A percentile compares a stretch with the other conserved stretches of the same genome.
Conservation (phyloP, 176 grass and related monocot species). For the Olyra latifolia region DNA sequence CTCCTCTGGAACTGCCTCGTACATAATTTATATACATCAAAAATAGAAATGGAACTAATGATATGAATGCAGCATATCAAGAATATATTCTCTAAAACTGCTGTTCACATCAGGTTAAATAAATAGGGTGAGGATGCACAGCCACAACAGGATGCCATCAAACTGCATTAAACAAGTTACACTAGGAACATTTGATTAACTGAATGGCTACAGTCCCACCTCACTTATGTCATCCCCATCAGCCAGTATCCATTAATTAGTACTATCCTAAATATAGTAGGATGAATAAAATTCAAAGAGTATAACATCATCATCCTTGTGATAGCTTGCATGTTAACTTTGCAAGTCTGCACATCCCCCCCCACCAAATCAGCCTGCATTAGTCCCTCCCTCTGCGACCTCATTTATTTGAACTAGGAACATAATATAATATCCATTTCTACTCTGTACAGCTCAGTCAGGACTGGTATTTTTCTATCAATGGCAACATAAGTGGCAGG, state of each 20-base stretch:
- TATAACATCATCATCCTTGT: not conserved
- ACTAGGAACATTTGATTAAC: not conserved
- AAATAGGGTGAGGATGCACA: constrained; percentile 3
- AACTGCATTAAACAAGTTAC: not conserved
- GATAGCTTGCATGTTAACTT: constrained; percentile 11
- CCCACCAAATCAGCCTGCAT: not conserved
- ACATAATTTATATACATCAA: constrained; percentile 24
- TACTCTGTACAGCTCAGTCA: too few species aligned
- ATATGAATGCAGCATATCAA: constrained; percentile 10
- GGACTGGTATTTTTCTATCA: too few species aligned
- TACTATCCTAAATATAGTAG: constrained; percentile 8
- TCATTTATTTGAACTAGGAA: constrained; percentile 11
- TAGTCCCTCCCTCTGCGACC: not conserved
- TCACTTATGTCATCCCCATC: not conserved
- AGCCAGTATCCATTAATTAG: constrained; percentile 5
- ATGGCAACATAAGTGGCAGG: too few species aligned
- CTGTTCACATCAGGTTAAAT: not conserved
- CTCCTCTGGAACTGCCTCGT: constrained; percentile 55
- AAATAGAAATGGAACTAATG: not conserved
- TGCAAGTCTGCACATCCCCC: not conserved
- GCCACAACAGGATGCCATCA: constrained; percentile 1
- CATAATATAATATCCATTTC: too few species aligned
- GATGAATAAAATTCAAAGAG: constrained; percentile 14
- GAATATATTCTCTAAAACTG: not conserved
- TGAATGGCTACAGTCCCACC: constrained; percentile 12